These are phyloP conservation scores for Rhododendron vialii DNA, from an alignment of 148 eudicot genomes.

Conservation along the genomic window DNA sequence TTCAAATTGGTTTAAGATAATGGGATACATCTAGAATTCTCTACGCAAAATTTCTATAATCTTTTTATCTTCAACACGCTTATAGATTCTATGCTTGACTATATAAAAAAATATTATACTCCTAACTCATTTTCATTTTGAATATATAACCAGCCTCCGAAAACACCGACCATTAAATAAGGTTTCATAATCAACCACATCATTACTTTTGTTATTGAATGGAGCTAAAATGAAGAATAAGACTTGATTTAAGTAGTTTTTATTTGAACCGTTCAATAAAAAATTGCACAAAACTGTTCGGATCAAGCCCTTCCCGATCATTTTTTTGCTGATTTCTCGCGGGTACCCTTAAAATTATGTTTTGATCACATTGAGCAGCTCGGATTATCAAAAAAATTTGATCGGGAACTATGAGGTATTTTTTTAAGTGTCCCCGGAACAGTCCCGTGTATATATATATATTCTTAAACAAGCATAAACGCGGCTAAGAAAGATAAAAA, in stretches of 20 bases:
- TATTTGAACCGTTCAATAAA: too few relatives aligned
- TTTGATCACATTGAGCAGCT: too few relatives aligned
- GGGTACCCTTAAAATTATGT: too few relatives aligned
- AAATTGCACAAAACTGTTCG: too few relatives aligned
- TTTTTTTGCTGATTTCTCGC: too few relatives aligned
- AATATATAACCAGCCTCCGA: neutral
- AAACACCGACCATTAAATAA: neutral
- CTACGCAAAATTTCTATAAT: neutral
- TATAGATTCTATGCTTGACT: neutral
- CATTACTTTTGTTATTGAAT: neutral
- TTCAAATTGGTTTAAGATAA: neutral
- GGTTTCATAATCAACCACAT: neutral
- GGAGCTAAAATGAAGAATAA: neutral
- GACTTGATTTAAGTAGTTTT: too few relatives aligned
- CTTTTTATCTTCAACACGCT: neutral
- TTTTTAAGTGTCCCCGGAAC: too few relatives aligned
- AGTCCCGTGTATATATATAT: neutral
- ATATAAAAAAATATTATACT: neutral
- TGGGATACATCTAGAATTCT: too few relatives aligned
- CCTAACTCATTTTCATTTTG: too few relatives aligned
- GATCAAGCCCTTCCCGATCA: too few relatives aligned
- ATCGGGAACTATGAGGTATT: too few relatives aligned
- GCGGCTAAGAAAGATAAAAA: neutral
- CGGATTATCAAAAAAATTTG: too few relatives aligned
- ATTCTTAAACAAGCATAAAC: neutral